Percentiles rank a stretch among this genome's conserved stretches.
phyloP scores from a whole-genome alignment of 179 eudicot species.

The Spinacia oleracea region DNA sequence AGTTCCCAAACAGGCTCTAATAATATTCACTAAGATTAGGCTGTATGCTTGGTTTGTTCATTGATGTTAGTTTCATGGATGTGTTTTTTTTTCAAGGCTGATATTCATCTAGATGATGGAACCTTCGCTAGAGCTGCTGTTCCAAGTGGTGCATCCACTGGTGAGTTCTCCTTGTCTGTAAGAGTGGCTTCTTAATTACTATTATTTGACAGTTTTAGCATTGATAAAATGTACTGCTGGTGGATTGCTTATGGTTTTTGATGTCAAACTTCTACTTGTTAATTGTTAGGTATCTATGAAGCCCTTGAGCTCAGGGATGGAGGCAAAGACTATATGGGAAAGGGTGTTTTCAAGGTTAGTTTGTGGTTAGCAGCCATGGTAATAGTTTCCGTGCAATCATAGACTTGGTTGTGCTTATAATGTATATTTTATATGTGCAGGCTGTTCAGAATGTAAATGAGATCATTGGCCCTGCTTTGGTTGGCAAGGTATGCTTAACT shows the following conservation, averaged over 20 bases:
- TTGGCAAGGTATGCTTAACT: constrained; percentile 68
- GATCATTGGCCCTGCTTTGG: constrained; percentile 81
- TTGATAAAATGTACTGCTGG: neutral
- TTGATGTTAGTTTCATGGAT: neutral
- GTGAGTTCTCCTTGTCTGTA: constrained; percentile 32
- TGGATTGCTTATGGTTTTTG: neutral
- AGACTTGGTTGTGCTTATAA: neutral
- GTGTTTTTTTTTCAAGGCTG: constrained; percentile 53
- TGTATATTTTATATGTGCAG: constrained; percentile 31
- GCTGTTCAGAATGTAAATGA: constrained; percentile 84
- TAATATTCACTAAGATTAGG: neutral
- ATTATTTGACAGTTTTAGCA: neutral
- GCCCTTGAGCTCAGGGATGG: constrained; percentile 94
- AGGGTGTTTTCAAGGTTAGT: constrained; percentile 87
- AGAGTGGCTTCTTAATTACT: neutral
- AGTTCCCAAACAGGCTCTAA: neutral
- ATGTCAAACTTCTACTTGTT: neutral
- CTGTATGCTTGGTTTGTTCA: neutral
- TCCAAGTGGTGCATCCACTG: constrained; percentile 99
- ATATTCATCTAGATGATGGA: constrained; percentile 61
- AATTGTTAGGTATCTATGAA: constrained; percentile 66
- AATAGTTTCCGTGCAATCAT: neutral
- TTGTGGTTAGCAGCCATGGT: neutral
- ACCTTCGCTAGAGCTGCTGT: constrained; percentile 83
- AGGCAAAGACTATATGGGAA: constrained; percentile 85